Percentiles rank a stretch among this genome's conserved stretches.
phyloP scores from a whole-genome alignment of 2,329 filamentous ascomycete genomes.

The Setomelanomma holmii region DNA sequence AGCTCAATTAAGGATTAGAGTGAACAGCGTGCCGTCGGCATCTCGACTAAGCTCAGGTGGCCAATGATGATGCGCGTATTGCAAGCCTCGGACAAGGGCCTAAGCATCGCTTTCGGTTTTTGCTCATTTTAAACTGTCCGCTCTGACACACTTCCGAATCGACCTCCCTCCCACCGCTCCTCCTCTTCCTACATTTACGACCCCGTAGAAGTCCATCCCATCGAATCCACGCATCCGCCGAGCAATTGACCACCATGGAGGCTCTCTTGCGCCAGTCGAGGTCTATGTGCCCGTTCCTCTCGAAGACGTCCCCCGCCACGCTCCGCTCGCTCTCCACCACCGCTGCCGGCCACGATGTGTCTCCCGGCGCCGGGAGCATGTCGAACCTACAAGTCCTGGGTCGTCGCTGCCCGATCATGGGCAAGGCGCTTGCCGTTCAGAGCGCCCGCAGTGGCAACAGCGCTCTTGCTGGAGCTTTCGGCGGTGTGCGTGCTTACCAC shows the following conservation, averaged over 20 bases:
- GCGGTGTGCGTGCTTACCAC: conserved; percentile 58
- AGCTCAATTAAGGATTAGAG: conserved; percentile 24
- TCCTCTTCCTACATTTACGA: neutral
- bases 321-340: conserved; percentile 87
- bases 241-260: conserved; percentile 71
- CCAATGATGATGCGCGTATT: conserved; percentile 36
- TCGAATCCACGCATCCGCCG: neutral
- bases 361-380: conserved; percentile 88
- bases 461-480: conserved; percentile 58
- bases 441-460: conserved; percentile 57
- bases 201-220: neutral
- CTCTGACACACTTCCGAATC: conserved; percentile 14
- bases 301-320: conserved; percentile 89
- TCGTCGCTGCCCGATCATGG: conserved; percentile 97
- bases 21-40: conserved; percentile 16
- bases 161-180: conserved; percentile 3
- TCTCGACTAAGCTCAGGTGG: neutral
- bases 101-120: neutral
- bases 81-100: conserved; percentile 4
- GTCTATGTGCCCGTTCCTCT: conserved; percentile 96
- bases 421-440: conserved; percentile 93
- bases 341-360: conserved; percentile 68
- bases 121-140: conserved; percentile 15
- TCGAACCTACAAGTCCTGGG: conserved; percentile 95
- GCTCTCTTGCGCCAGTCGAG: conserved; percentile 92